Evolutionary conservation across 1,139 yeast species (phyloP).

Genomic region (Yamadazyma aaseri): DNA sequence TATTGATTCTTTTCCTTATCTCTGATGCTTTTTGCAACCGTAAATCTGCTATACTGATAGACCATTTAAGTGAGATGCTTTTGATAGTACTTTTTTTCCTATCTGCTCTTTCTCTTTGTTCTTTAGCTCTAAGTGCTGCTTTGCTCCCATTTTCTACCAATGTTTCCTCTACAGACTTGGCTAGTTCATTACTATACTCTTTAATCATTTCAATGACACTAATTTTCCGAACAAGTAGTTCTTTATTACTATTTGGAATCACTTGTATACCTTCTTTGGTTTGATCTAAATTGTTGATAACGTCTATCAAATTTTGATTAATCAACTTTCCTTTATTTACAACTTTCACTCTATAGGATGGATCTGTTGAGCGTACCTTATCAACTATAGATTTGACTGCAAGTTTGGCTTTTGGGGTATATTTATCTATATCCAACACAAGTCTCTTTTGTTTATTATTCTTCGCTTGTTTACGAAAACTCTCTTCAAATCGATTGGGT

Average conservation of each 20-base stretch:
- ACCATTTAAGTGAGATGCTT: conserved; percentile 36
- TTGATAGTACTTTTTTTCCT: conserved; percentile 40
- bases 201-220: conserved; percentile 34
- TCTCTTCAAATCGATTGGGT: conserved; percentile 2
- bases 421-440: conserved; percentile 19
- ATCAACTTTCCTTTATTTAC: conserved; percentile 27
- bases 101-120: conserved; percentile 30
- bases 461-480: neutral
- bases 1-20: conserved; percentile 29
- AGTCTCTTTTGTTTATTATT: conserved; percentile 1
- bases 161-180: conserved; percentile 30
- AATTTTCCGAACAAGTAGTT: conserved; percentile 30
- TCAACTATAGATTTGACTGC: conserved; percentile 33
- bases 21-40: conserved; percentile 38
- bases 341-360: conserved; percentile 26
- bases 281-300: conserved; percentile 33
- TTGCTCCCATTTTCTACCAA: conserved; percentile 36
- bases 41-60: conserved; percentile 40
- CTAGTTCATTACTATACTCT: conserved; percentile 31
- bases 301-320: conserved; percentile 25
- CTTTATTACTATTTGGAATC: conserved; percentile 21
- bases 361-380: conserved; percentile 22
- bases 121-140: conserved; percentile 28
- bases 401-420: conserved; percentile 23
- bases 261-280: conserved; percentile 28